These are phyloP conservation scores for Maudiozyma barnettii DNA, from an alignment of 805 yeast species.

Conservation along the genomic window DNA sequence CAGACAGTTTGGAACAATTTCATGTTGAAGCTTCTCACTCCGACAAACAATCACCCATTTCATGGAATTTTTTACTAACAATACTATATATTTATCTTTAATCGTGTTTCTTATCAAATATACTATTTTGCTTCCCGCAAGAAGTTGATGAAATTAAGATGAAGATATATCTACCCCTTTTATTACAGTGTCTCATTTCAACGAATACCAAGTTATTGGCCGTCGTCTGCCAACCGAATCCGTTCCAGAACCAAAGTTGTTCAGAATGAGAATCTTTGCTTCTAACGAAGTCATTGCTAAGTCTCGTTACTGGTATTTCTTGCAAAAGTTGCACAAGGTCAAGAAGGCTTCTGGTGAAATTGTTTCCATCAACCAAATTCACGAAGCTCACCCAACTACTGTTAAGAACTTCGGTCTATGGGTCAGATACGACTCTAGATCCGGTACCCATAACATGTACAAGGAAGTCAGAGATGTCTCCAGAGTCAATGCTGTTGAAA, in stretches of 20 bases:
- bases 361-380: slow-evolving; percentile 82
- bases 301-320: slow-evolving; percentile 99
- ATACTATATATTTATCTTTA: neutral
- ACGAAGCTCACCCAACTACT: slow-evolving; percentile 96
- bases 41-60: neutral
- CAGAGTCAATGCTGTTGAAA: slow-evolving; percentile 97
- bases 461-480: slow-evolving; percentile 99
- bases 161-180: neutral
- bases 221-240: slow-evolving; percentile 99
- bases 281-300: slow-evolving; percentile 98
- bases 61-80: neutral
- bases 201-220: slow-evolving; percentile 99
- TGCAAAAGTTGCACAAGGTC: slow-evolving; percentile 98
- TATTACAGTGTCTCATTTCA: slow-evolving; percentile 75
- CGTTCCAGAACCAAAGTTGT: slow-evolving; percentile 99
- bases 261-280: slow-evolving; percentile 99
- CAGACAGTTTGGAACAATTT: neutral
- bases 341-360: slow-evolving; percentile 99
- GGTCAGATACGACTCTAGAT: slow-evolving; percentile 99
- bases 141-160: neutral
- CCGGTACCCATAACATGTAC: slow-evolving; percentile 99
- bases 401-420: slow-evolving; percentile 99
- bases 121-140: neutral
- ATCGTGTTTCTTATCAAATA: neutral
- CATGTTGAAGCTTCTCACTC: neutral